These are phyloP conservation scores for Echria macrotheca DNA, from an alignment of 495 filamentous ascomycete species.

Conservation along the genomic window DNA sequence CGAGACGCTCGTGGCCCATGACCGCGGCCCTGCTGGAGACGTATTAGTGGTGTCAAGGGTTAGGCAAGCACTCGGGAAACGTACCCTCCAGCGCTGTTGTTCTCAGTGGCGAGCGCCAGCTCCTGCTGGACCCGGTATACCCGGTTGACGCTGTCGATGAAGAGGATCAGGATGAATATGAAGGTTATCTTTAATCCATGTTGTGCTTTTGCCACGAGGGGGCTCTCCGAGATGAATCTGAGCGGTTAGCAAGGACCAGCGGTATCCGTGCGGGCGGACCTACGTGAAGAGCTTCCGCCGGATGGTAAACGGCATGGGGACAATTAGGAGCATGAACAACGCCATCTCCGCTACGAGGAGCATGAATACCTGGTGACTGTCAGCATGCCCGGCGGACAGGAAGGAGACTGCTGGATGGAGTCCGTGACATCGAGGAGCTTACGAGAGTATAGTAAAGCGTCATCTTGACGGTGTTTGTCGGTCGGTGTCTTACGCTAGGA, in stretches of 20 bases:
- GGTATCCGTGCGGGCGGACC: slow-evolving; percentile 17
- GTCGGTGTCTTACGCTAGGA: no score
- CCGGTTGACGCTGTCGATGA: slow-evolving; percentile 97
- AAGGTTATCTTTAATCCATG: slow-evolving; percentile 78
- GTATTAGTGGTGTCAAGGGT: slow-evolving; percentile 18
- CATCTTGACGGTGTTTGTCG: slow-evolving; percentile 54
- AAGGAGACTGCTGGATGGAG: no score
- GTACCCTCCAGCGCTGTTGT: slow-evolving; percentile 24
- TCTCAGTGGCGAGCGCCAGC: slow-evolving; percentile 54
- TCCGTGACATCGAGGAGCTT: no score
- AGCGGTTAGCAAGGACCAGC: neutral
- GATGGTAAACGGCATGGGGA: slow-evolving; percentile 80
- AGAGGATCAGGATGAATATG: slow-evolving; percentile 96
- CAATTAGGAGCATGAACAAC: slow-evolving; percentile 77
- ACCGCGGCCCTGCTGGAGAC: slow-evolving; percentile 50
- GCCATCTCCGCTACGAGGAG: slow-evolving; percentile 90
- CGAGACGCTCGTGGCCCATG: slow-evolving; percentile 86
- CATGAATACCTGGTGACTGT: slow-evolving; percentile 71
- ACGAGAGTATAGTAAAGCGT: slow-evolving; percentile 98
- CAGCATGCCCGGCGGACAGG: slow-evolving; percentile 10
- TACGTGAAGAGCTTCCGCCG: slow-evolving; percentile 89
- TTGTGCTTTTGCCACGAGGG: slow-evolving; percentile 49
- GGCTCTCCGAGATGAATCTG: slow-evolving; percentile 77
- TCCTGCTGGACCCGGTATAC: slow-evolving; percentile 95
- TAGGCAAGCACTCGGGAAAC: slow-evolving; percentile 12